Percentiles rank a stretch among this genome's conserved stretches.
Conservation (phyloP, 441 rosid species). For the Pelargonium fulgidum region DNA sequence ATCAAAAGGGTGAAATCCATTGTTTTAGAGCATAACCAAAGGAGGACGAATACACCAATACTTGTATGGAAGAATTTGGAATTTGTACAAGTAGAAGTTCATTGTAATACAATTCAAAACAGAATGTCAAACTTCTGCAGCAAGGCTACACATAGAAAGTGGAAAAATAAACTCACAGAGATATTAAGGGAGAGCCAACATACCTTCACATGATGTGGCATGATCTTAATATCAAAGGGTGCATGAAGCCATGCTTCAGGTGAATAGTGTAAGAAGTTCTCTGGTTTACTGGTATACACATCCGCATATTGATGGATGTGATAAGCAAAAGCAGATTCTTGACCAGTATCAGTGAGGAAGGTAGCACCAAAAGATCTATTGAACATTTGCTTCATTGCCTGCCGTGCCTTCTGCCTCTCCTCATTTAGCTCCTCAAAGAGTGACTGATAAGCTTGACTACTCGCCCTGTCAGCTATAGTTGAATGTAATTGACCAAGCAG, state of each 20-base stretch:
- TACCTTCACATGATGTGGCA: slow-evolving; percentile 98
- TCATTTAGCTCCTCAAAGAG: slow-evolving; percentile 64
- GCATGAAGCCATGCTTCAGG: slow-evolving; percentile 92
- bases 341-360: slow-evolving; percentile 82
- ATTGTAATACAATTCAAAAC: not conserved
- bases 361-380: slow-evolving; percentile 92
- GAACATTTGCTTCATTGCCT: slow-evolving; percentile 77
- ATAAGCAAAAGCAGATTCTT: slow-evolving; percentile 92
- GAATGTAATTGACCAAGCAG: slow-evolving; percentile 79
- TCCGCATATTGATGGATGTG: slow-evolving; percentile 95
- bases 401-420: slow-evolving; percentile 67
- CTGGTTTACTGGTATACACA: slow-evolving; percentile 85
- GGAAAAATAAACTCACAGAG: not conserved
- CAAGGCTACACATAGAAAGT: not conserved
- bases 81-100: too few species aligned
- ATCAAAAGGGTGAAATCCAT: too few species aligned
- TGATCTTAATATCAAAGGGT: slow-evolving; percentile 81
- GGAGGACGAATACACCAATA: too few species aligned
- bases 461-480: slow-evolving; percentile 37
- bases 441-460: slow-evolving; percentile 43
- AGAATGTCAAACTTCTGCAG: not conserved
- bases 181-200: not conserved
- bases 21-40: too few species aligned
- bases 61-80: too few species aligned
- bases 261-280: slow-evolving; percentile 68